A percentile compares a stretch with the other conserved stretches of the same genome.
Conservation (phyloP, 2,329 filamentous ascomycete genomes). For the Hymenoscyphus fraxineus region DNA sequence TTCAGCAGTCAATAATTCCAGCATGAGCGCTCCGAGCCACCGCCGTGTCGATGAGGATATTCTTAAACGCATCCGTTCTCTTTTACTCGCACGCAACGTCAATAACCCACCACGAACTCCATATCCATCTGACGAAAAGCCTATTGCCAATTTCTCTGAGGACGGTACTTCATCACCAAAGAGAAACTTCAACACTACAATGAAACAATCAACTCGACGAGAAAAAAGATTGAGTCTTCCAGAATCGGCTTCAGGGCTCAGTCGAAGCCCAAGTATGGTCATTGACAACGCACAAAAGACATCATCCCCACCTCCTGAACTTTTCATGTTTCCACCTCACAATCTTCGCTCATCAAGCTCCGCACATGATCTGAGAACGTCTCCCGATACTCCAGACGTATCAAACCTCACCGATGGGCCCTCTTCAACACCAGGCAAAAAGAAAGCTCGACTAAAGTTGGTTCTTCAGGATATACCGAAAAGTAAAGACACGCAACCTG, state of each 20-base stretch:
- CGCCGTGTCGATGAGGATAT: constrained; percentile 31
- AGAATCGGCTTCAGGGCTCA: constrained; percentile 9
- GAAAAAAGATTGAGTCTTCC: constrained; percentile 13
- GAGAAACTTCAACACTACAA: constrained; percentile 26
- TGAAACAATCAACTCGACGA: constrained; percentile 18
- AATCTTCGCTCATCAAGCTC: constrained; percentile 20
- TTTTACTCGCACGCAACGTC: constrained; percentile 28
- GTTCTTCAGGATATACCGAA: constrained; percentile 25
- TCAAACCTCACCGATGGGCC: constrained; percentile 5
- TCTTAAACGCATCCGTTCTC: constrained; percentile 28
- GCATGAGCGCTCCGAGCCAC: constrained; percentile 25
- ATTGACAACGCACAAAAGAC: background rate
- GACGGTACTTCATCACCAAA: constrained; percentile 6
- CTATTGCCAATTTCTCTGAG: constrained; percentile 8
- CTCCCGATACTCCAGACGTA: constrained; percentile 4
- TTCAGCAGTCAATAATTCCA: constrained; percentile 23
- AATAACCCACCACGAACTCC: constrained; percentile 28
- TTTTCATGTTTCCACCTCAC: constrained; percentile 4
- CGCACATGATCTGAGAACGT: constrained; percentile 12
- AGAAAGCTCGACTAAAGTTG: constrained; percentile 24
- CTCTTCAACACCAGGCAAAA: constrained; percentile 14
- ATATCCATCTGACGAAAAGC: constrained; percentile 26
- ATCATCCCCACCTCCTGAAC: background rate
- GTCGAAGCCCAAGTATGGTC: constrained; percentile 13
- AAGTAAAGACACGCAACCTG: constrained; percentile 14